These are phyloP conservation scores for Daldinia sp. DNA, from an alignment of 2,329 filamentous ascomycete genomes.

Conservation along the genomic window DNA sequence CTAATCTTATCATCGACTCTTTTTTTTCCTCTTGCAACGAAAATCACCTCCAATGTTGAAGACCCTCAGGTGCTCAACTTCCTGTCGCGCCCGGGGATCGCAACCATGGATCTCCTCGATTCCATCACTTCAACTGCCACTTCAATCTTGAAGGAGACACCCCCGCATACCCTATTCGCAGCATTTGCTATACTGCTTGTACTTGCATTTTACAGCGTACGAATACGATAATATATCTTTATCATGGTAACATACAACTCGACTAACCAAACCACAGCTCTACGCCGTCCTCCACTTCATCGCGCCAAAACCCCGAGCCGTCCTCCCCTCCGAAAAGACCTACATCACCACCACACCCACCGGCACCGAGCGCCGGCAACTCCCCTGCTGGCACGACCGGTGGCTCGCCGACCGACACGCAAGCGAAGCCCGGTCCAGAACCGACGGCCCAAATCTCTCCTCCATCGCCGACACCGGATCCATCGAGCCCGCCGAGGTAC, in stretches of 20 bases:
- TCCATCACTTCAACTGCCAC: constrained; percentile 32
- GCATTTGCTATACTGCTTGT: constrained; percentile 48
- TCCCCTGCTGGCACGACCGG: constrained; percentile 90
- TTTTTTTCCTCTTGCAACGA: not conserved
- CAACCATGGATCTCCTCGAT: constrained; percentile 39
- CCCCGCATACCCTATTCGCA: constrained; percentile 51
- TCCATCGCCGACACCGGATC: constrained; percentile 58
- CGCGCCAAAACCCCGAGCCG: constrained; percentile 80
- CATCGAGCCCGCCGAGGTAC: constrained; percentile 80
- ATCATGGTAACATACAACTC: not conserved
- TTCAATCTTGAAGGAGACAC: constrained; percentile 46
- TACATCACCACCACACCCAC: constrained; percentile 79
- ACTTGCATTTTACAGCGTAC: constrained; percentile 52
- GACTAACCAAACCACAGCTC: constrained; percentile 54
- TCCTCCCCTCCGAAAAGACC: constrained; percentile 80
- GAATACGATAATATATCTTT: constrained; percentile 6
- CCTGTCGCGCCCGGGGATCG: constrained; percentile 15
- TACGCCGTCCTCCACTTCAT: constrained; percentile 76
- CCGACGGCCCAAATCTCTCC: constrained; percentile 49
- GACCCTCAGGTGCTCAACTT: not conserved
- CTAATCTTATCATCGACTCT: not conserved
- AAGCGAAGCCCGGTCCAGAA: constrained; percentile 51
- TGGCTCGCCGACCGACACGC: constrained; percentile 70
- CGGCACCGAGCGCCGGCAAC: constrained; percentile 61
- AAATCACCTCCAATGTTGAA: constrained; percentile 26